Base-by-base conservation (phyloP, 352 stramenopile species). In the Globisporangium rhizosaccharum region DNA sequence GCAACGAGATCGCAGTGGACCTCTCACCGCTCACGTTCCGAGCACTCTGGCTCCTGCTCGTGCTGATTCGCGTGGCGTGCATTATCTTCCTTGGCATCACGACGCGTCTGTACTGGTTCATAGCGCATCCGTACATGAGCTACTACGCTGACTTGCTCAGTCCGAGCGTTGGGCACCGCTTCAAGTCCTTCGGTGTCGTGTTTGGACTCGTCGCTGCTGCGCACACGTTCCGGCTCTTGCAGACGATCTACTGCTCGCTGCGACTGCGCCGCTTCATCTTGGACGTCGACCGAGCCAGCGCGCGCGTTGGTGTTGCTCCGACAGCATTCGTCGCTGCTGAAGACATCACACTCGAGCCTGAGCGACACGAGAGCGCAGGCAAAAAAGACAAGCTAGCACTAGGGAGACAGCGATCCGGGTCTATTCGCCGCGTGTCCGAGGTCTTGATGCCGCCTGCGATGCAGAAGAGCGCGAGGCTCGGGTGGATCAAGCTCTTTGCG, bases 111-210 rank as follows among this genome's bases (percentile, higher is more conserved):
- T 67, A 80, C 47, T 67, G 65, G 59, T 57, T 71, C 9, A 62
- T 78, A 50, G 62, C 71, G 36, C 65, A 71, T 14, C 63, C 72
- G 25, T 77, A 67, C 45, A 66, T 79, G 50, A 49, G 47, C 46
- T 85, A 81, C 64, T 82, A 82, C 57, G 48, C 66, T 1, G 57
- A 72, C n/a, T 37, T 82, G 17, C 54, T 79, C 15, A 59, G 51
- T 0, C 57, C 71, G 14, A 46, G 18, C 39, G 37, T 37, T 1
- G 33, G 63, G 10, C 42, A 56, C 2, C 59, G 67, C 28, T 75
- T 75, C 48, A 62, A 63, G 17, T 18, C 37, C 8, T 53, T 71
- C 9, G 62, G 67, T 0, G 51, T 55, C 20, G 25, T 67, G 4
- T 68, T 76, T 6, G 70, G 57, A 0, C 44, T 70, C 15, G 41